phyloP scores from a whole-genome alignment of 2,329 filamentous ascomycete species.

The Ramularia collo-cygni region DNA sequence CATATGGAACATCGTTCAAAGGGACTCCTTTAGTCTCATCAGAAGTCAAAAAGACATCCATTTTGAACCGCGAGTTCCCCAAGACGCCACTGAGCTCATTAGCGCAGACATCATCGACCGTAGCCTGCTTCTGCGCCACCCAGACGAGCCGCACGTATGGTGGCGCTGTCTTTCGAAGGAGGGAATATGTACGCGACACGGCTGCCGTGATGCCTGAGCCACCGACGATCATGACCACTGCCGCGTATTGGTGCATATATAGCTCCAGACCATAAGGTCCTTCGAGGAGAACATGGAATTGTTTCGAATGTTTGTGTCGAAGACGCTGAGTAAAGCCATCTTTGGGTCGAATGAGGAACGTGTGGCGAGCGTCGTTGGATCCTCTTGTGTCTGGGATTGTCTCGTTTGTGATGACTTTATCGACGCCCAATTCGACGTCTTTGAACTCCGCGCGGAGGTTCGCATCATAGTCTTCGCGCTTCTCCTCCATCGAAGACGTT shows the following conservation, averaged over 20 bases:
- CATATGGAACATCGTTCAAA: background rate
- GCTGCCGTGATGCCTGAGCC: conserved; percentile 7
- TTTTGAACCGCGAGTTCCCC: background rate
- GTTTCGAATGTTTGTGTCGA: background rate
- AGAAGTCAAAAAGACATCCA: conserved; percentile 2
- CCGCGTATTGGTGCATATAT: background rate
- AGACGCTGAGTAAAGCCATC: conserved; percentile 45
- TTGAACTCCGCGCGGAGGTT: background rate
- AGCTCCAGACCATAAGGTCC: conserved; percentile 7
- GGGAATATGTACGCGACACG: conserved; percentile 1
- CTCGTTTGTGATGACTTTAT: conserved; percentile 8
- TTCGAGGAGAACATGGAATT: conserved; percentile 7
- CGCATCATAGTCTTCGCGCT: background rate
- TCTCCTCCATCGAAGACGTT: background rate
- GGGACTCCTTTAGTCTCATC: background rate
- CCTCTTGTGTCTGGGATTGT: background rate
- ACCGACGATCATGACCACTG: conserved; percentile 3
- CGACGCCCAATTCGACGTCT: background rate
- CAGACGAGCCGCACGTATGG: conserved; percentile 4
- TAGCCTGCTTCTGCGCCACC: conserved; percentile 1
- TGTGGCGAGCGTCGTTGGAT: conserved; percentile 23
- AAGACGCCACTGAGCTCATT: conserved; percentile 5
- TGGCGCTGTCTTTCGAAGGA: background rate
- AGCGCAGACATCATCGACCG: conserved; percentile 1
- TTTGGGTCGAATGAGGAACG: conserved; percentile 46